Percentiles rank a stretch among this genome's conserved stretches.
Conservation (phyloP, 140 eudicot genomes). For the Ambrosia hybrid region DNA sequence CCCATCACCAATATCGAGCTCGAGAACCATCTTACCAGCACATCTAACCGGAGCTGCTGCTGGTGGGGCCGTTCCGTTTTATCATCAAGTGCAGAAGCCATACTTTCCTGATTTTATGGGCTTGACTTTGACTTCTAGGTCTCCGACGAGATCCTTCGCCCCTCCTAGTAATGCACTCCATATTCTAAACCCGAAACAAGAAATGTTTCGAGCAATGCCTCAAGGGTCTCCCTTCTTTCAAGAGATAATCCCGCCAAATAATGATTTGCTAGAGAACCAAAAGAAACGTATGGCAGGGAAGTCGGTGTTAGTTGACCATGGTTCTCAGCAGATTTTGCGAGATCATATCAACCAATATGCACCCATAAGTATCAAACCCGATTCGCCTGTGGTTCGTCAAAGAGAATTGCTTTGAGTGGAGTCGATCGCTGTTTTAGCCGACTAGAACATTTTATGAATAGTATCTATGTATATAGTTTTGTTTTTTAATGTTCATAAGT, state of each 20-base stretch:
- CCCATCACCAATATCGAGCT: slow-evolving; percentile 61
- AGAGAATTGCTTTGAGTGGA: slow-evolving; percentile 24
- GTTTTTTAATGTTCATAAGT: slow-evolving; percentile 14
- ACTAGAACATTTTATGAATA: slow-evolving; percentile 19
- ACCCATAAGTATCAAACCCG: slow-evolving; percentile 29
- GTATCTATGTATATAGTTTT: slow-evolving; percentile 10
- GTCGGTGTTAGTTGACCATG: slow-evolving; percentile 46
- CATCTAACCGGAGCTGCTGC: slow-evolving; percentile 47
- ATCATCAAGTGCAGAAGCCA: slow-evolving; percentile 31
- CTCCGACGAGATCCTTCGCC: slow-evolving; percentile 45
- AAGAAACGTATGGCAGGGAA: slow-evolving; percentile 35
- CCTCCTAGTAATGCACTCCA: slow-evolving; percentile 5
- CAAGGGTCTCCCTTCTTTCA: slow-evolving; percentile 46
- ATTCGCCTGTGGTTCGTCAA: slow-evolving; percentile 25
- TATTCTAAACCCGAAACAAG: slow-evolving; percentile 50
- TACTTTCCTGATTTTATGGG: slow-evolving; percentile 41
- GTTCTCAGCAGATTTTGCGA: slow-evolving; percentile 45
- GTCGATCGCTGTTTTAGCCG: slow-evolving; percentile 9
- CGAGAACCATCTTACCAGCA: slow-evolving; percentile 53
- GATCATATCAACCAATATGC: slow-evolving; percentile 46
- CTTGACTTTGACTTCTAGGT: slow-evolving; percentile 21
- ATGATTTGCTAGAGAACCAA: slow-evolving; percentile 40
- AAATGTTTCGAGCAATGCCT: slow-evolving; percentile 54
- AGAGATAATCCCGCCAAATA: slow-evolving; percentile 37
- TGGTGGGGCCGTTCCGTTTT: slow-evolving; percentile 38